These are phyloP conservation scores for Medicago ruthenica DNA, from an alignment of 306 rosid genomes.

Conservation along the genomic window DNA sequence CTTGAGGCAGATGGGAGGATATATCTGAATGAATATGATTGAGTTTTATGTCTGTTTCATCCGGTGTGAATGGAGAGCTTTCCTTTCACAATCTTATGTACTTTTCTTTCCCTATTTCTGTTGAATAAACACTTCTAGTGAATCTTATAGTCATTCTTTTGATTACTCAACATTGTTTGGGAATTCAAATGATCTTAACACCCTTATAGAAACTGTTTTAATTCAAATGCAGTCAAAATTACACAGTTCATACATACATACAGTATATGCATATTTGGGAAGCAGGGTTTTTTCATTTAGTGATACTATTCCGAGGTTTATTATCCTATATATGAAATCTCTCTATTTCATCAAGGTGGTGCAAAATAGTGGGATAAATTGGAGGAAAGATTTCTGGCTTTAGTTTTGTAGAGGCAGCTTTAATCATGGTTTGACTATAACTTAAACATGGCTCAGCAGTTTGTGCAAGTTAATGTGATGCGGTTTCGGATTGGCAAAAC, in stretches of 20 bases:
- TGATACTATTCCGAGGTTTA: slow-evolving; percentile 25
- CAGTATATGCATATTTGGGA: slow-evolving; percentile 11
- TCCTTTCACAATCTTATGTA: too few species aligned
- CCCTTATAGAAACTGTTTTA: not conserved
- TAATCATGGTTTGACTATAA: slow-evolving; percentile 17
- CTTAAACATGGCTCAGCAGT: slow-evolving; percentile 38
- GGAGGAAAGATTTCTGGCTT: slow-evolving; percentile 6
- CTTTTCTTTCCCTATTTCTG: too few species aligned
- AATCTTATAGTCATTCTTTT: not conserved
- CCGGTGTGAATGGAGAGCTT: not conserved
- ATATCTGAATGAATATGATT: not conserved
- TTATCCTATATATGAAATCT: slow-evolving; percentile 18
- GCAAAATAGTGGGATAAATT: slow-evolving; percentile 34
- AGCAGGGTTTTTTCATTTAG: slow-evolving; percentile 28
- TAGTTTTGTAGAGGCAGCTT: slow-evolving; percentile 30
- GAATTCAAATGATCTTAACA: not conserved
- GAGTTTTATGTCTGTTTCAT: not conserved
- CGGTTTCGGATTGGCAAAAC: slow-evolving; percentile 14
- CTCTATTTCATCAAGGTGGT: slow-evolving; percentile 31
- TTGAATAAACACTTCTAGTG: not conserved
- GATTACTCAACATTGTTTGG: not conserved
- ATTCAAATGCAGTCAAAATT: not conserved
- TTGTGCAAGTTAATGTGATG: slow-evolving; percentile 13
- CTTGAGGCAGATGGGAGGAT: too few species aligned
- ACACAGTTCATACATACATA: slow-evolving; percentile 1